A percentile compares a stretch with the other conserved stretches of the same genome.
These are phyloP conservation scores for Flaveria robusta DNA, from an alignment of 129 eudicot genomes.

Conservation along the genomic window DNA sequence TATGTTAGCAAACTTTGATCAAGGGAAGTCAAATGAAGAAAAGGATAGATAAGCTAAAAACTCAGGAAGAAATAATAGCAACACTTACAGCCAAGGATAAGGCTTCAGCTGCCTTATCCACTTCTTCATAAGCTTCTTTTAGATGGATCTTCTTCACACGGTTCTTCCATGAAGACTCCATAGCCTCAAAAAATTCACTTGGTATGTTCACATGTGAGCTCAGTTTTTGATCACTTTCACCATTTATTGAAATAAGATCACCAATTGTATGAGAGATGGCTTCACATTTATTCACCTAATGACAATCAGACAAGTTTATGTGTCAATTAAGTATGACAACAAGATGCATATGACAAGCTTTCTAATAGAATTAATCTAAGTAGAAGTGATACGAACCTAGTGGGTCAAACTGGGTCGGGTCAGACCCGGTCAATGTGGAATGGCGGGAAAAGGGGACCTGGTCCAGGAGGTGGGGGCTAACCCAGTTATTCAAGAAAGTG, in stretches of 20 bases:
- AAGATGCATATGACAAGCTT: background rate
- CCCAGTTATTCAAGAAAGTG: too few species aligned
- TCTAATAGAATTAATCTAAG: too few species aligned
- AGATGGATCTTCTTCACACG: slow-evolving; percentile 90
- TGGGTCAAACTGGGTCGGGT: too few species aligned
- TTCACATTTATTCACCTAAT: slow-evolving; percentile 76
- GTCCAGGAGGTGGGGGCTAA: too few species aligned
- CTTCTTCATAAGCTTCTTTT: slow-evolving; percentile 66
- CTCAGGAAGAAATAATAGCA: slow-evolving; percentile 4
- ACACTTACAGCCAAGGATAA: slow-evolving; percentile 70
- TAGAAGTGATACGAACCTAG: too few species aligned
- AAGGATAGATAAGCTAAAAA: background rate
- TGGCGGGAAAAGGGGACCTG: too few species aligned
- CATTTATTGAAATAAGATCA: slow-evolving; percentile 72
- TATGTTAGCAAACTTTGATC: slow-evolving; percentile 9
- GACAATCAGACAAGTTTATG: slow-evolving; percentile 6
- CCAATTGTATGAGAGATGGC: slow-evolving; percentile 67
- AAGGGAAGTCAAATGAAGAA: slow-evolving; percentile 7
- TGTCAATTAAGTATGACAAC: slow-evolving; percentile 10
- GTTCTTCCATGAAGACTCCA: slow-evolving; percentile 93
- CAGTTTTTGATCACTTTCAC: slow-evolving; percentile 66
- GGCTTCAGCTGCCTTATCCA: slow-evolving; percentile 80
- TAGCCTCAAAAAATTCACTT: slow-evolving; percentile 80
- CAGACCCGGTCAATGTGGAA: too few species aligned
- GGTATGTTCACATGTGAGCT: slow-evolving; percentile 58